phyloP scores from a whole-genome alignment of 306 rosid genomes.

The Styphnolobium japonicum region DNA sequence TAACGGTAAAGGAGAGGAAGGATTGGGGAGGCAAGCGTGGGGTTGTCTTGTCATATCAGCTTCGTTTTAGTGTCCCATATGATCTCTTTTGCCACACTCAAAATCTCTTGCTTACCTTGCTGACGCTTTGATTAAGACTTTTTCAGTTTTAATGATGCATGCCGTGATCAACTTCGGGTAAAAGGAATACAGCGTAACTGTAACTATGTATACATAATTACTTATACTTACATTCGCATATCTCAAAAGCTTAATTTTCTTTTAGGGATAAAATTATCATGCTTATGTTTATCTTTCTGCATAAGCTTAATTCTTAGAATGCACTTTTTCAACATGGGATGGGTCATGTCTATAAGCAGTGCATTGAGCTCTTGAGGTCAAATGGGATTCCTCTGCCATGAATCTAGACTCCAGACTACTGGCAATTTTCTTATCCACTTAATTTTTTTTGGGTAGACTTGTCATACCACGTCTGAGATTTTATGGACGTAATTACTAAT shows the following conservation, averaged over 20 bases:
- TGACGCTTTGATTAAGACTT: background rate
- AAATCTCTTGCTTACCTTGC: background rate
- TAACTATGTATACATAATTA: no score
- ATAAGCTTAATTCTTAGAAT: background rate
- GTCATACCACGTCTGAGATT: no score
- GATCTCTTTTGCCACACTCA: background rate
- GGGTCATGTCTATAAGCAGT: background rate
- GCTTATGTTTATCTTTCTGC: background rate
- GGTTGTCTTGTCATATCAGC: conserved; percentile 52
- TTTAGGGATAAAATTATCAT: background rate
- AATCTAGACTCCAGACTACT: no score
- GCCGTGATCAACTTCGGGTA: background rate
- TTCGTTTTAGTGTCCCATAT: conserved; percentile 20
- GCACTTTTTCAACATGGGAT: background rate
- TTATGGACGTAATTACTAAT: no score
- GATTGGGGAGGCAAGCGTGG: conserved; percentile 47
- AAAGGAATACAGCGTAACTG: background rate
- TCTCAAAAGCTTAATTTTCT: background rate
- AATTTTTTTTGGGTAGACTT: no score
- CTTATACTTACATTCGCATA: no score
- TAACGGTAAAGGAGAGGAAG: background rate
- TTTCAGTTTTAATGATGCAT: no score
- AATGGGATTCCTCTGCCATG: no score
- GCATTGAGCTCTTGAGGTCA: no score
- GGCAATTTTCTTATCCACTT: no score